Conservation (phyloP, 2,329 filamentous ascomycete species). For the Trematosphaeria pertusa region DNA sequence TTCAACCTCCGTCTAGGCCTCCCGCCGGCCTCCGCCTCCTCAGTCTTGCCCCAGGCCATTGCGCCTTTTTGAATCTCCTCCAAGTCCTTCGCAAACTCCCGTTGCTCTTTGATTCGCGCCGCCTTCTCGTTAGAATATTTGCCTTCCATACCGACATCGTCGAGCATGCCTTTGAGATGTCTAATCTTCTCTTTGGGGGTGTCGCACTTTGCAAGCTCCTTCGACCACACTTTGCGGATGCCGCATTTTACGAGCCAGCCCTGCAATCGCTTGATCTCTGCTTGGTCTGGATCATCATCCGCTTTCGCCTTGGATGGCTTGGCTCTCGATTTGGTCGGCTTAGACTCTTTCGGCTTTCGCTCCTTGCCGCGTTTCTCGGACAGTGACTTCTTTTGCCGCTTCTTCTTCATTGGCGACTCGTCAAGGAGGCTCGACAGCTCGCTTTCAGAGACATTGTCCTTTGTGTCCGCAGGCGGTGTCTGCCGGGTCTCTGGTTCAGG, state of each 20-base stretch:
- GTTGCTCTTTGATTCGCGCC: constrained; percentile 81
- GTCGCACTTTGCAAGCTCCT: constrained; percentile 78
- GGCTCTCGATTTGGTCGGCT: constrained; percentile 42
- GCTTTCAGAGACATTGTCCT: constrained; percentile 58
- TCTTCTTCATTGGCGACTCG: constrained; percentile 70
- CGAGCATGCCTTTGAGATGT: constrained; percentile 80
- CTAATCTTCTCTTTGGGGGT: constrained; percentile 80
- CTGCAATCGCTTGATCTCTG: constrained; percentile 88
- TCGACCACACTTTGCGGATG: constrained; percentile 88
- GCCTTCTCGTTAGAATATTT: constrained; percentile 87
- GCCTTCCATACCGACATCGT: constrained; percentile 85
- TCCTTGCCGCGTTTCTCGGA: constrained; percentile 31
- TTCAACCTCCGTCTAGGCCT: constrained; percentile 36
- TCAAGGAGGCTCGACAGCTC: constrained; percentile 81
- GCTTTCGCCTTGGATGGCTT: constrained; percentile 51
- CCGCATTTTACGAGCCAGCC: constrained; percentile 88
- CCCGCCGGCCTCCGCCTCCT: constrained; percentile 34
- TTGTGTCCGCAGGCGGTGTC: constrained; percentile 18
- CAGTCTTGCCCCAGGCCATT: constrained; percentile 71
- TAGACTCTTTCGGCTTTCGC: constrained; percentile 31
- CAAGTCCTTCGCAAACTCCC: constrained; percentile 84
- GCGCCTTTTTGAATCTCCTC: constrained; percentile 85
- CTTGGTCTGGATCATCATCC: constrained; percentile 66
- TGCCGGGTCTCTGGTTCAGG: constrained; percentile 9
- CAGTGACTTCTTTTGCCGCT: constrained; percentile 51